Evolutionary conservation across 1,284 basidiomycete species (phyloP).

Genomic region (Marasmius oreades): DNA sequence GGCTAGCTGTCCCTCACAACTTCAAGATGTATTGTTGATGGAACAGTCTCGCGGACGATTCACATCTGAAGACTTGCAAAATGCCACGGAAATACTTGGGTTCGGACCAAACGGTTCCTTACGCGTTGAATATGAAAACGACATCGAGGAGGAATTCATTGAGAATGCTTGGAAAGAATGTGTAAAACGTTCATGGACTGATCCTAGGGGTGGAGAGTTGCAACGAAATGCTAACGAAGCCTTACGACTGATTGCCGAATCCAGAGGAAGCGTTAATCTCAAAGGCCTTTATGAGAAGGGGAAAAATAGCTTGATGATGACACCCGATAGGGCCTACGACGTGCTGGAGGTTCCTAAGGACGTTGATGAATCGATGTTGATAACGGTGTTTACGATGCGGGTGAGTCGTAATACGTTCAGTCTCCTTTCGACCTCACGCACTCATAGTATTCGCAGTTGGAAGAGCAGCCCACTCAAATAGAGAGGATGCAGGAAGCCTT

Average conservation of each 20-base stretch:
- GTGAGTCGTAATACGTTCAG: constrained; percentile 39
- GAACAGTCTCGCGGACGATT: constrained; percentile 66
- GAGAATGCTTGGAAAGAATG: constrained; percentile 64
- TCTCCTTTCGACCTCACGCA: not conserved
- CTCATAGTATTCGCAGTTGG: constrained; percentile 42
- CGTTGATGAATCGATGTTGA: constrained; percentile 73
- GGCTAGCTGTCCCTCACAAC: constrained; percentile 37
- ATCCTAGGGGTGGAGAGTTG: constrained; percentile 38
- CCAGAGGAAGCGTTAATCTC: constrained; percentile 46
- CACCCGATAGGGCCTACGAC: constrained; percentile 67
- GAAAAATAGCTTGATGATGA: constrained; percentile 58
- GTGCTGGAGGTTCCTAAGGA: constrained; percentile 69
- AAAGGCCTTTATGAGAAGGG: constrained; percentile 46
- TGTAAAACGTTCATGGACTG: constrained; percentile 59
- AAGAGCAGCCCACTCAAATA: constrained; percentile 62
- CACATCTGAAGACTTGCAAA: constrained; percentile 47
- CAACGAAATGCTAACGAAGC: constrained; percentile 57
- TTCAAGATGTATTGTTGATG: constrained; percentile 54
- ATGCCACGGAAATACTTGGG: constrained; percentile 51
- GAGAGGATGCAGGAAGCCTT: constrained; percentile 69
- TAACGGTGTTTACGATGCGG: constrained; percentile 71
- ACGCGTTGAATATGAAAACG: constrained; percentile 61
- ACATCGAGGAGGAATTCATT: constrained; percentile 66
- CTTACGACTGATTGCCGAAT: constrained; percentile 61
- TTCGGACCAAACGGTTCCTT: constrained; percentile 60